Conservation (phyloP, 306 rosid species). For the Fragaria iinumae region DNA sequence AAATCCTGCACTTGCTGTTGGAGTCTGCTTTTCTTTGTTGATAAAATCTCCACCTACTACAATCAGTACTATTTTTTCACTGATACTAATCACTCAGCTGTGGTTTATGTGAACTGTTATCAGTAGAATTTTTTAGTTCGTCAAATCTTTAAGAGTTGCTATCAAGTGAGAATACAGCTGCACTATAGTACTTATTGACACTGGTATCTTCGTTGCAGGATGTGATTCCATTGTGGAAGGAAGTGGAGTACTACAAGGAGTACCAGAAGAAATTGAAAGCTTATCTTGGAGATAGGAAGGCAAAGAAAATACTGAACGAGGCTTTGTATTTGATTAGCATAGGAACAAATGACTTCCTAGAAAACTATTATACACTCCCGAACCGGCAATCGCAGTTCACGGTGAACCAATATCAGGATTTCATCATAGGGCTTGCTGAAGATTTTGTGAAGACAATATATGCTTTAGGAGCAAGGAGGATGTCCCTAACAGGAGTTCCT, state of each 20-base stretch:
- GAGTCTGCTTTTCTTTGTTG: no score
- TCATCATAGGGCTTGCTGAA: constrained; percentile 44
- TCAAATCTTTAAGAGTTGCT: not conserved
- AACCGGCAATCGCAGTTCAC: constrained; percentile 35
- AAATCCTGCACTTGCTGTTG: not conserved
- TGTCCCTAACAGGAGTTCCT: constrained; percentile 54
- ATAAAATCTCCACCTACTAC: not conserved
- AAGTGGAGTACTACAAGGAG: constrained; percentile 57
- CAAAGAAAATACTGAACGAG: constrained; percentile 37
- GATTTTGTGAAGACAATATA: constrained; percentile 42
- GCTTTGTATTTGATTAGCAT: constrained; percentile 56
- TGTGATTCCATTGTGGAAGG: constrained; percentile 72
- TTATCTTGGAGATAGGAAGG: constrained; percentile 37
- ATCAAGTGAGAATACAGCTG: not conserved
- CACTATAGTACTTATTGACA: not conserved
- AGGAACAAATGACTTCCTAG: constrained; percentile 67
- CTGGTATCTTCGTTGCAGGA: constrained; percentile 19
- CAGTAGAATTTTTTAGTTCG: not conserved
- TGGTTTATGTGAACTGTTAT: not conserved
- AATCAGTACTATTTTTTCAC: not conserved
- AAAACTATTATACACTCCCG: constrained; percentile 46
- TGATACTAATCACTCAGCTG: not conserved
- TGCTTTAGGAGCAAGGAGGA: constrained; percentile 51
- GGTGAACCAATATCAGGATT: constrained; percentile 44
- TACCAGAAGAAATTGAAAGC: constrained; percentile 44